phyloP scores from a whole-genome alignment of 352 stramenopile genomes.

The Phytophthora vignae region DNA sequence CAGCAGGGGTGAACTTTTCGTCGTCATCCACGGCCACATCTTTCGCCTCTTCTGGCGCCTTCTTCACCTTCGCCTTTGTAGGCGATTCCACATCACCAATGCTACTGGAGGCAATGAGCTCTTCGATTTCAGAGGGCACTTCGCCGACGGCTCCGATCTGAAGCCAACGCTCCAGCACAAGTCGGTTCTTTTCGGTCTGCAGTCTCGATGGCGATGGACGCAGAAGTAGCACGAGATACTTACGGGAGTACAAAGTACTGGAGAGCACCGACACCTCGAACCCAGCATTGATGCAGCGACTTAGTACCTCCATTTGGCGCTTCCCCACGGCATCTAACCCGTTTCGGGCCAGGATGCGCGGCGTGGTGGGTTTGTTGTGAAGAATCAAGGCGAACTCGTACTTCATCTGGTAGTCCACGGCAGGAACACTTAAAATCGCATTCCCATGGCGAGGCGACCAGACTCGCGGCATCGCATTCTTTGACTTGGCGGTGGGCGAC shows the following conservation, averaged over 20 bases:
- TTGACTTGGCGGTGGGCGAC: slow-evolving; percentile 57
- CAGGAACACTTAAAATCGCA: slow-evolving; percentile 35
- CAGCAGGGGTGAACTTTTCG: slow-evolving; percentile 82
- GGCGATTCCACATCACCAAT: slow-evolving; percentile 59
- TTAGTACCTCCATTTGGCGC: slow-evolving; percentile 79
- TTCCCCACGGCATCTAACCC: slow-evolving; percentile 78
- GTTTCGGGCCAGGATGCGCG: slow-evolving; percentile 75
- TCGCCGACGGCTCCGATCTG: slow-evolving; percentile 87
- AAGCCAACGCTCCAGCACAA: slow-evolving; percentile 86
- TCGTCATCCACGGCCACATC: slow-evolving; percentile 54
- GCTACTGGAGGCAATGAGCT: slow-evolving; percentile 82
- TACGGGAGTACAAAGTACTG: slow-evolving; percentile 82
- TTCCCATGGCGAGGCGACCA: slow-evolving; percentile 74
- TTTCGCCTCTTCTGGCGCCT: slow-evolving; percentile 32
- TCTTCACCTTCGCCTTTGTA: slow-evolving; percentile 9
- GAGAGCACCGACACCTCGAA: slow-evolving; percentile 84
- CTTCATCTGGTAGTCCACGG: slow-evolving; percentile 73
- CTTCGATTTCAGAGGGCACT: slow-evolving; percentile 87
- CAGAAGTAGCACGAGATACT: slow-evolving; percentile 83
- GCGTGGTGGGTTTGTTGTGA: slow-evolving; percentile 84
- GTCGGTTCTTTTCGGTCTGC: slow-evolving; percentile 81
- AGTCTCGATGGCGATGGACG: slow-evolving; percentile 66
- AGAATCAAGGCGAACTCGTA: slow-evolving; percentile 89
- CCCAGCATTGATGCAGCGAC: slow-evolving; percentile 75
- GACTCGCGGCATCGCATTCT: slow-evolving; percentile 62